phyloP scores from a whole-genome alignment of 257 asterid species.

The Datura wrightii region DNA sequence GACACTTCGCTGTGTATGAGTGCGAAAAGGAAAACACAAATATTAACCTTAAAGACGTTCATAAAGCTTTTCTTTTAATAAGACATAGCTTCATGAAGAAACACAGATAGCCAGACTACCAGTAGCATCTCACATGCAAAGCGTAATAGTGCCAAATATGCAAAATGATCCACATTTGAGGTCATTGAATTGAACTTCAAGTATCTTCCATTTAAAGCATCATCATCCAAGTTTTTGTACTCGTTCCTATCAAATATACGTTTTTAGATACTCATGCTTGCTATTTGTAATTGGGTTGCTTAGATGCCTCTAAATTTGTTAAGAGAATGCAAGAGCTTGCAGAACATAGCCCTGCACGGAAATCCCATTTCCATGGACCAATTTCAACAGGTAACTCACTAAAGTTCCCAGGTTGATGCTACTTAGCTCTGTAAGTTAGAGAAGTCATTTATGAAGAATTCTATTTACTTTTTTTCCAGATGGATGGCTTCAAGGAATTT shows the following conservation, averaged over 20 bases:
- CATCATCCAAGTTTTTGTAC: not conserved
- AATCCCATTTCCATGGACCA: conserved; percentile 91
- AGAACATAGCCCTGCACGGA: conserved; percentile 80
- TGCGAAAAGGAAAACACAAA: not conserved
- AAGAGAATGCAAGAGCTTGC: conserved; percentile 83
- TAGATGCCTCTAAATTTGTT: conserved; percentile 82
- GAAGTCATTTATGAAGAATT: not conserved
- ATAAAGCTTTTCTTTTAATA: not conserved
- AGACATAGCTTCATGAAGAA: not conserved
- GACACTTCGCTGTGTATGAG: not conserved
- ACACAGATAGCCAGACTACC: not conserved
- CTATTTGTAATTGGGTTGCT: not conserved
- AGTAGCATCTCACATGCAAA: not conserved
- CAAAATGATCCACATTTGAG: not conserved
- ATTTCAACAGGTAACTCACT: conserved; percentile 70
- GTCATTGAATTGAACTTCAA: not conserved
- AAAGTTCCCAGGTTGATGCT: not conserved
- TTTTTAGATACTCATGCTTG: not conserved
- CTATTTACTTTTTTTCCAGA: conserved; percentile 44
- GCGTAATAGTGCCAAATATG: not conserved
- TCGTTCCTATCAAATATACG: not conserved
- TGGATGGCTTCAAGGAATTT: conserved; percentile 86
- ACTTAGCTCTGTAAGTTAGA: not conserved
- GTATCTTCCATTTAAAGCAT: not conserved
- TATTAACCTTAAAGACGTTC: too few relatives aligned